Percentiles rank a stretch among this genome's conserved stretches.
These are phyloP conservation scores for Populus simonii DNA, from an alignment of 345 rosid species.

Conservation along the genomic window DNA sequence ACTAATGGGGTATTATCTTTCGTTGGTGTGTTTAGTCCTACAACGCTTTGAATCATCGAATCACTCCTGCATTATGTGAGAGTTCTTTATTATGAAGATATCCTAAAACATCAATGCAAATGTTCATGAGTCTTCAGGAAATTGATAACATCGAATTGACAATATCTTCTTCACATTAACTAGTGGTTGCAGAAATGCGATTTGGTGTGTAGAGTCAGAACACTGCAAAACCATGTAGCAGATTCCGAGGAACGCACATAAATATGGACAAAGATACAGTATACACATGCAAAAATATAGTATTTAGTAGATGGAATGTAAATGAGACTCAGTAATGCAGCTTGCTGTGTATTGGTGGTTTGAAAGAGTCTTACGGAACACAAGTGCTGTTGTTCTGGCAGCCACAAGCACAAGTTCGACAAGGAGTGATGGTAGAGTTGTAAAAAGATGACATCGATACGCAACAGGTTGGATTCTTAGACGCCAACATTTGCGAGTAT, in stretches of 20 bases:
- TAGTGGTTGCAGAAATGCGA: not conserved
- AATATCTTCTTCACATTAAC: not conserved
- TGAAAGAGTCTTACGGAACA: conserved; percentile 19
- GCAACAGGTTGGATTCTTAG: conserved; percentile 14
- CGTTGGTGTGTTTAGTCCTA: not conserved
- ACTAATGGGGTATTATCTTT: conserved; percentile 12
- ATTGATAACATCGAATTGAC: too few relatives aligned
- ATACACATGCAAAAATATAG: not conserved
- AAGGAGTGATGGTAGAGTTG: conserved; percentile 9
- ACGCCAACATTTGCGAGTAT: conserved; percentile 8
- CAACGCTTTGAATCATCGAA: conserved; percentile 10
- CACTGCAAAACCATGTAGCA: not conserved
- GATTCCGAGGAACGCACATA: too few relatives aligned
- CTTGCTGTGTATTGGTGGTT: not conserved
- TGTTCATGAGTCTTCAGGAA: too few relatives aligned
- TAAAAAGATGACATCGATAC: conserved; percentile 22
- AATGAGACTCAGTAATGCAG: too few relatives aligned
- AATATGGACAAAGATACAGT: too few relatives aligned
- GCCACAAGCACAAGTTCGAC: conserved; percentile 13
- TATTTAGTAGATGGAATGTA: too few relatives aligned
- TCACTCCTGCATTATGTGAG: conserved; percentile 16
- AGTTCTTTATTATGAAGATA: not conserved
- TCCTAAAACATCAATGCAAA: too few relatives aligned
- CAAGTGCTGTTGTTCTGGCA: conserved; percentile 30
- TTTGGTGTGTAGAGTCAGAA: not conserved